Evolutionary conservation across 257 asterid genomes (phyloP).

Genomic region (Solanum sitiens): DNA sequence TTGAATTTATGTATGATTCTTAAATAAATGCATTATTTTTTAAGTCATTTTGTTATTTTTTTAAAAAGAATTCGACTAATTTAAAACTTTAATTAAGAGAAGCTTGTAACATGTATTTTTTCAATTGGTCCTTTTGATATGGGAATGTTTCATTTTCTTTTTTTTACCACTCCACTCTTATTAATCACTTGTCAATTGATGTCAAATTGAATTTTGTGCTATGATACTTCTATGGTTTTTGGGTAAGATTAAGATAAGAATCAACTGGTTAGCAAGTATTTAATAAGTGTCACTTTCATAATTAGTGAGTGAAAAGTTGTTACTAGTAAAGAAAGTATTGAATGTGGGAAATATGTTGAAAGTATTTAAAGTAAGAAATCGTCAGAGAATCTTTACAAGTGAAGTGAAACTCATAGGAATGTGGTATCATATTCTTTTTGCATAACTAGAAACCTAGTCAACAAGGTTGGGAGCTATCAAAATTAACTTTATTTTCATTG

Average conservation of each 20-base stretch:
- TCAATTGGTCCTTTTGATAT: too few relatives aligned
- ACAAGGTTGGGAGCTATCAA: neutral
- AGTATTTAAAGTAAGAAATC: neutral
- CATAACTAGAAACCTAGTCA: neutral
- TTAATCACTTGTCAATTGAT: too few relatives aligned
- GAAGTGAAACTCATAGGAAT: neutral
- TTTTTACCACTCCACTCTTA: too few relatives aligned
- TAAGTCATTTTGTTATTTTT: neutral
- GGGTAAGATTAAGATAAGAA: neutral
- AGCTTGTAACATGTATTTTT: neutral
- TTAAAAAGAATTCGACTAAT: neutral
- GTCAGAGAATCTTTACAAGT: conserved; percentile 3
- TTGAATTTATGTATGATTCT: neutral
- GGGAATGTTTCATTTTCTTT: too few relatives aligned
- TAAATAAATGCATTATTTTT: neutral
- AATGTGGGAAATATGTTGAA: neutral
- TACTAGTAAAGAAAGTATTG: conserved; percentile 1
- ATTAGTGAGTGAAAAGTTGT: neutral
- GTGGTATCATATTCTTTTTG: conserved; percentile 6
- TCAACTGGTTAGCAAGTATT: neutral
- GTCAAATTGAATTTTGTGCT: too few relatives aligned
- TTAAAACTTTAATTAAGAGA: neutral
- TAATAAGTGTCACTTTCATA: neutral
- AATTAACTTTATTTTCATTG: neutral
- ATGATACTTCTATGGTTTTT: neutral